Percentiles rank a stretch among this genome's conserved stretches.
Evolutionary conservation across 2,329 filamentous ascomycete genomes (phyloP).

Genomic region (Oidium heveae): DNA sequence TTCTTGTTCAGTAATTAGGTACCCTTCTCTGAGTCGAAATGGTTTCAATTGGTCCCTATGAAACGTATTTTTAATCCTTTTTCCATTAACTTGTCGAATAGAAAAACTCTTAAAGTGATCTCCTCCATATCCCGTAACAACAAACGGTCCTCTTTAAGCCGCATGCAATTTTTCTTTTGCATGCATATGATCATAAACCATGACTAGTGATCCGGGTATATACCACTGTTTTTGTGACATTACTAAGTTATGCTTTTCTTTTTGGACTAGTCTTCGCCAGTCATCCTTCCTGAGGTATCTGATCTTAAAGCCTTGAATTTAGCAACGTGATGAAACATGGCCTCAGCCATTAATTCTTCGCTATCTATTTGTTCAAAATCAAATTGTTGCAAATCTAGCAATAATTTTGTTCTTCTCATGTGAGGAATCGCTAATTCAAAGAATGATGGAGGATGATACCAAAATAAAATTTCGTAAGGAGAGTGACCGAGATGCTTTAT

Average conservation of each 20-base stretch:
- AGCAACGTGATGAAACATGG: neutral
- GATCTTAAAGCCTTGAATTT: too few relatives aligned
- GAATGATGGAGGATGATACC: neutral
- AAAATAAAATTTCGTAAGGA: neutral
- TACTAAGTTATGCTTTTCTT: neutral
- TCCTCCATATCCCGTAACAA: neutral
- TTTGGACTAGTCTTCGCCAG: neutral
- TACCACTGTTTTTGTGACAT: neutral
- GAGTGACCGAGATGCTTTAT: neutral
- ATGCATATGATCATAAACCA: neutral
- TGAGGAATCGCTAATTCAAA: neutral
- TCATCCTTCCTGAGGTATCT: neutral
- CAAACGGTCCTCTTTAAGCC: neutral
- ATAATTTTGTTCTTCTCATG: too few relatives aligned
- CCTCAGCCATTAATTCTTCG: too few relatives aligned
- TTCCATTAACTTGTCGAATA: neutral
- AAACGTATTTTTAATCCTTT: neutral
- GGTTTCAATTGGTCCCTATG: neutral
- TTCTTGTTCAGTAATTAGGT: neutral
- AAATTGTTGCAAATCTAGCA: too few relatives aligned
- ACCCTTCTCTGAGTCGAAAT: neutral
- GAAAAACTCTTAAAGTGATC: neutral
- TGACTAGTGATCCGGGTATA: neutral
- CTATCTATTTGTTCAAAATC: too few relatives aligned
- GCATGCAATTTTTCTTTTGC: neutral